Base-by-base conservation (phyloP, 83 land plant species). In the Picea engelmannii region DNA sequence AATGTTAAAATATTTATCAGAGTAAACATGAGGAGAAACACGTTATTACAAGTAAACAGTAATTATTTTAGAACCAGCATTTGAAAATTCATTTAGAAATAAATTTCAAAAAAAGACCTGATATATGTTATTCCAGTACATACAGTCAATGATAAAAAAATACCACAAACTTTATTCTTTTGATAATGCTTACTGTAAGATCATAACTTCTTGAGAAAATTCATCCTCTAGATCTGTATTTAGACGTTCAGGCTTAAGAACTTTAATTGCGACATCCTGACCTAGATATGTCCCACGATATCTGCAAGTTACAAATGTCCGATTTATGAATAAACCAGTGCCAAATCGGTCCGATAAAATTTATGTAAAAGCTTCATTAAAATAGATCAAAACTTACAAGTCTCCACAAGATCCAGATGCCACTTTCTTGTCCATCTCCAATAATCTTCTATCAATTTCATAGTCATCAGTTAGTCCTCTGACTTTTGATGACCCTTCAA, bases 351-450 rank as follows among this genome's bases (percentile, higher is more conserved):
- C 21, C 21, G 21, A 20, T 24, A 67, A 27, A 6, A 27, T 12
- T 63, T 9, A 83, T 17, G 11, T 24, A 83, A 16, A 81, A 3
- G 66, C 55, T 16, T 81, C 7, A 16, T 80, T 44, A 8, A 9
- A 69, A 16, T 66, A 23, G 20, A 35, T 27, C 62, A 15, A 81
- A 35, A 87, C 99, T 90, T 80, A 96, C 99, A 95, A 66, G 67
- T 96, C 98, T 66, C 99, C 99, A 85, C 94, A 96, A 74, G 98
- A 90, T 61, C 99, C 98, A 83, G 87, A 87, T 76, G 93, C 98
- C 85, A 95, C 90, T 85, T 92, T 96, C 68, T 89, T 90, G 67
- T 87, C 91, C 70, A 89, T 81, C 81, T 90, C 91, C 83, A 96
- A 66, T 27, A 89, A 83, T 79, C 84, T 87, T 67, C 77, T 84